Conservation (phyloP, 2,329 filamentous ascomycete genomes). For the Alternaria gaisen region DNA sequence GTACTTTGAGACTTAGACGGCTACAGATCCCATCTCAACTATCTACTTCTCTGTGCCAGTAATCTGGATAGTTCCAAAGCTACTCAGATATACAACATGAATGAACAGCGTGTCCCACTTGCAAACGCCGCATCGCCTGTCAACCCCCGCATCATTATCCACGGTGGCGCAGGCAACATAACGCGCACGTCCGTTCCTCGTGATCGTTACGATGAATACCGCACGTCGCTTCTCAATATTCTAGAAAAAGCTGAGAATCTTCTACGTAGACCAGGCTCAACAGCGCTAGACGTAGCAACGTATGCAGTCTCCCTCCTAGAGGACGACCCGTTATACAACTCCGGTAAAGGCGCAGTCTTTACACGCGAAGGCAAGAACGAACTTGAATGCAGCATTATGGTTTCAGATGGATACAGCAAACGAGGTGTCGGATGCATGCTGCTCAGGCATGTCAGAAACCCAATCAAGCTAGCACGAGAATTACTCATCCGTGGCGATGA, state of each 20-base stretch:
- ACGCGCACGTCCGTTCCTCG: constrained; percentile 51
- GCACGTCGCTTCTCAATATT: constrained; percentile 50
- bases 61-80: not conserved
- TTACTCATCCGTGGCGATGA: constrained; percentile 73
- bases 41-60: not conserved
- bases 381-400: constrained; percentile 88
- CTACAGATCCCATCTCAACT: not conserved
- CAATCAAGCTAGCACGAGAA: constrained; percentile 75
- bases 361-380: constrained; percentile 84
- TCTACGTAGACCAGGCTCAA: constrained; percentile 52
- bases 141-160: constrained; percentile 58
- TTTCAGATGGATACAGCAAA: constrained; percentile 76
- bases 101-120: not conserved
- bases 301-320: constrained; percentile 80
- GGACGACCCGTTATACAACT: constrained; percentile 84
- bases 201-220: constrained; percentile 50
- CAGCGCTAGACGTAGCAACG: constrained; percentile 76
- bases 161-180: constrained; percentile 60
- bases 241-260: constrained; percentile 36
- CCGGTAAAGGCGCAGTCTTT: constrained; percentile 84
- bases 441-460: constrained; percentile 77
- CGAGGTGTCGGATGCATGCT: constrained; percentile 80
- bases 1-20: not conserved
- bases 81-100: not conserved
- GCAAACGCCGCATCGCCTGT: constrained; percentile 10